These are phyloP conservation scores for Leptomonas pyrrhocoris DNA, from an alignment of 208 protist species.

Conservation along the genomic window DNA sequence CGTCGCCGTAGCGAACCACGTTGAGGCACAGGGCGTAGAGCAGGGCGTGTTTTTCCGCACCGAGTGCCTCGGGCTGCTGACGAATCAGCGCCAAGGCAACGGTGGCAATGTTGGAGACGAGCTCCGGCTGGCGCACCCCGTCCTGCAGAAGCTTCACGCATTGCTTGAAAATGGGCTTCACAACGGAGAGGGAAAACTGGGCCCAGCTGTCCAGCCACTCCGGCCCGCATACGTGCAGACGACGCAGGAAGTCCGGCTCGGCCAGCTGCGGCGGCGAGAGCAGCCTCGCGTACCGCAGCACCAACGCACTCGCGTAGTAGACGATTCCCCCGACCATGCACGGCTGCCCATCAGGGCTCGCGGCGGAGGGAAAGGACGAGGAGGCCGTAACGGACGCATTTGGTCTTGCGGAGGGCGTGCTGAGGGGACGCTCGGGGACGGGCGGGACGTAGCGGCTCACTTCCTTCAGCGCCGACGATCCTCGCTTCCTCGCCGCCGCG, in stretches of 20 bases:
- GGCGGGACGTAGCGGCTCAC: slow-evolving; percentile 46
- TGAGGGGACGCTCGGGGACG: slow-evolving; percentile 29
- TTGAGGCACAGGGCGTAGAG: slow-evolving; percentile 77
- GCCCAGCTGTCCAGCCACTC: slow-evolving; percentile 61
- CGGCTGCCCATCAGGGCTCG: slow-evolving; percentile 16
- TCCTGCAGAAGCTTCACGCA: slow-evolving; percentile 60
- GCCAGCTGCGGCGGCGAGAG: slow-evolving; percentile 44
- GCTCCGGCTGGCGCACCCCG: slow-evolving; percentile 38
- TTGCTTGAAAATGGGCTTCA: slow-evolving; percentile 37
- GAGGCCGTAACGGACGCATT: neutral
- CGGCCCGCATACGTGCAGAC: slow-evolving; percentile 64
- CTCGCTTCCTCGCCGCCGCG: slow-evolving; percentile 13
- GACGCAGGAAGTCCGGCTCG: slow-evolving; percentile 37
- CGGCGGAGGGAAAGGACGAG: neutral
- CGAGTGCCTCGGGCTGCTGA: slow-evolving; percentile 31
- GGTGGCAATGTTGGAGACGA: slow-evolving; percentile 53
- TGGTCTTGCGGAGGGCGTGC: slow-evolving; percentile 6
- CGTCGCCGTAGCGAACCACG: slow-evolving; percentile 32
- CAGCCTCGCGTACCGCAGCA: slow-evolving; percentile 58
- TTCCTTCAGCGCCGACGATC: slow-evolving; percentile 32
- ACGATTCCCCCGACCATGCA: slow-evolving; percentile 61
- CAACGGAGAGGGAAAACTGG: slow-evolving; percentile 33
- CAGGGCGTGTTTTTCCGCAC: slow-evolving; percentile 53
- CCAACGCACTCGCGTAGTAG: slow-evolving; percentile 74
- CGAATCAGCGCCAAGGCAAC: slow-evolving; percentile 69